Base-by-base conservation (phyloP, 805 yeast species). In the Saccharomycopsis olivae region DNA sequence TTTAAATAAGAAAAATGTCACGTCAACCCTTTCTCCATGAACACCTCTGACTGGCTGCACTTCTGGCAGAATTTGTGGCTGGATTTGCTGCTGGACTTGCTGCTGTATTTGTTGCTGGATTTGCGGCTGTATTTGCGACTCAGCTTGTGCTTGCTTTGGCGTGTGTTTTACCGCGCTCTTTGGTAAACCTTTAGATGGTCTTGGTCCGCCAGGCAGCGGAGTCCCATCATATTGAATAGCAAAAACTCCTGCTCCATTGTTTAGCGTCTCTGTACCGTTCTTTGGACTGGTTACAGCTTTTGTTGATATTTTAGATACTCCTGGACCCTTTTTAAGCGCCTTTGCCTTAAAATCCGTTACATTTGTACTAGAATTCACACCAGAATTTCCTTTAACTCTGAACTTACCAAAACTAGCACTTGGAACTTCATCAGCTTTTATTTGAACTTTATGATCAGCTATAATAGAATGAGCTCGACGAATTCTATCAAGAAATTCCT, bases 401-500 rank as follows among this genome's bases (percentile, higher is more conserved):
- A 43, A 43, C 29, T 30, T 39, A 19, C 46, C 40, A 39, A 39
- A 39, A 27, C 17, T 43, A 8, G 43, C 43, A n/a, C 19, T 21
- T 18, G 44, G 44, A 21, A 28, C 13, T 11, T 18, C 4, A 5
- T 25, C 19, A 10, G 34, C 19, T n/a, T 36, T 19, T 5, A 29
- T 15, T 19, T 35, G 28, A 16, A 5, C 27, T 18, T 25, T 15
- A 30, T 39, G 46, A 34, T 43, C 46, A 10, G 40, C 40, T 15
- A 35, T 33, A 8, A 43, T 43, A 3, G 40, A 24, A 19, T 43
- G 46, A 4, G 46, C 46, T 15, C 39, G 5, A 16, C 24, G 18
- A n/a, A 39, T 43, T 32, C 46, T 31, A 24, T 43, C 40, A 3
- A 43, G 25, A 23, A 43, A 43, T 23, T 43, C 46, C 17, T 39